phyloP scores from a whole-genome alignment of 495 filamentous ascomycete genomes.

The Penicillium chermesinum region DNA sequence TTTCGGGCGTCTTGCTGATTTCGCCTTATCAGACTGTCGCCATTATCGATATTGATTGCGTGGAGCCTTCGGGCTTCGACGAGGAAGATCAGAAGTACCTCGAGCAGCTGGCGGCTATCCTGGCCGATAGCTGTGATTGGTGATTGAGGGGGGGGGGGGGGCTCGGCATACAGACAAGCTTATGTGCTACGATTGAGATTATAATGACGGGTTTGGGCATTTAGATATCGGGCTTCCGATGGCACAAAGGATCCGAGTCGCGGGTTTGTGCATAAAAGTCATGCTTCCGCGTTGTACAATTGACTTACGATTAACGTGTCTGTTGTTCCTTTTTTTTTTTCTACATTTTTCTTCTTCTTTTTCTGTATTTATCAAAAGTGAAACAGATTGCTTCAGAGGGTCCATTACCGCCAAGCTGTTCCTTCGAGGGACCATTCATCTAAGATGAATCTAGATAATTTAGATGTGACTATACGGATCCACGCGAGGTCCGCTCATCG shows the following conservation, averaged over 20 bases:
- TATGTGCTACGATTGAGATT: background rate
- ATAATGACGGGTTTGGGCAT: background rate
- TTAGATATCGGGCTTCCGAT: background rate
- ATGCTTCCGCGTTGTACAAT: background rate
- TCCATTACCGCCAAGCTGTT: no score
- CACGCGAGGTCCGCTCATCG: background rate
- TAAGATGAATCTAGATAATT: background rate
- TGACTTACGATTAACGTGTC: background rate
- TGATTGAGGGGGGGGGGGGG: constrained; percentile 13
- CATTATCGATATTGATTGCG: constrained; percentile 87
- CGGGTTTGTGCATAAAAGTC: background rate
- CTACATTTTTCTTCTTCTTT: background rate
- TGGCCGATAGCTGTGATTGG: constrained; percentile 72
- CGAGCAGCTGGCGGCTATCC: constrained; percentile 61
- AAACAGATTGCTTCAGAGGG: background rate
- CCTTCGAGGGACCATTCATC: no score
- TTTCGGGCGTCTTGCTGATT: constrained; percentile 7
- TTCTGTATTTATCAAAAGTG: background rate
- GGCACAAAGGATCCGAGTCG: background rate
- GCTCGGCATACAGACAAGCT: background rate
- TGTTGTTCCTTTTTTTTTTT: background rate
- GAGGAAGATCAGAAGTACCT: constrained; percentile 63
- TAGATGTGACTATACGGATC: background rate
- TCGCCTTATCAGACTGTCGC: constrained; percentile 56
- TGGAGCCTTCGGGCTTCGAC: constrained; percentile 66